A percentile compares a stretch with the other conserved stretches of the same genome.
Conservation (phyloP, 352 stramenopile genomes). For the Globisporangium cystogenes region DNA sequence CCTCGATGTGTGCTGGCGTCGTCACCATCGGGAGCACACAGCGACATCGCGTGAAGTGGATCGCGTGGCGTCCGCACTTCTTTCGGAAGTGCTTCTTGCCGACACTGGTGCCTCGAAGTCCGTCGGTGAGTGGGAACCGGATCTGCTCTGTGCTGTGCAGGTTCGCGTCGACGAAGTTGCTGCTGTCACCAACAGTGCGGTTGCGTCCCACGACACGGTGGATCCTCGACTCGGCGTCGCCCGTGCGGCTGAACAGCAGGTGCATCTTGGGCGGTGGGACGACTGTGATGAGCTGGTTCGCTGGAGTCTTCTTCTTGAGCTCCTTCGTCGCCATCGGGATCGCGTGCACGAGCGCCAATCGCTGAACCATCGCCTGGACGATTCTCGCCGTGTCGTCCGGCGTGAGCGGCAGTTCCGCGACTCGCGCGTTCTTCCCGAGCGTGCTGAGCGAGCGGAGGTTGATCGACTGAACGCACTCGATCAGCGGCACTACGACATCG, state of each 20-base stretch:
- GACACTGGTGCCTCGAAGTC: conserved; percentile 44
- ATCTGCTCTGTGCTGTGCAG: conserved; percentile 6
- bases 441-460: conserved; percentile 38
- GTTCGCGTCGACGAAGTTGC: conserved; percentile 5
- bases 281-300: conserved; percentile 34
- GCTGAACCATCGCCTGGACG: conserved; percentile 26
- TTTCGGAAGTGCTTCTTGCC: conserved; percentile 46
- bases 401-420: conserved; percentile 27
- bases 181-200: not conserved
- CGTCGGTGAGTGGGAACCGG: conserved; percentile 42
- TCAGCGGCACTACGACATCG: conserved; percentile 16
- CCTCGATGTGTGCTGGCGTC: conserved; percentile 47
- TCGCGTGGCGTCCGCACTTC: conserved; percentile 47
- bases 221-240: not conserved
- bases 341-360: conserved; percentile 26
- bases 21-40: conserved; percentile 54
- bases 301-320: conserved; percentile 29
- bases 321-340: conserved; percentile 54
- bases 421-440: conserved; percentile 15
- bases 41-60: conserved; percentile 49
- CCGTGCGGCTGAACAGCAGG: conserved; percentile 7
- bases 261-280: conserved; percentile 43
- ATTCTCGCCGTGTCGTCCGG: conserved; percentile 31
- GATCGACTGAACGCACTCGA: conserved; percentile 47
- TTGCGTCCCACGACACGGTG: not conserved